Percentiles rank a stretch among this genome's conserved stretches.
These are phyloP conservation scores for Hypoxylon lenormandii DNA, from an alignment of 495 filamentous ascomycete species.

Conservation along the genomic window DNA sequence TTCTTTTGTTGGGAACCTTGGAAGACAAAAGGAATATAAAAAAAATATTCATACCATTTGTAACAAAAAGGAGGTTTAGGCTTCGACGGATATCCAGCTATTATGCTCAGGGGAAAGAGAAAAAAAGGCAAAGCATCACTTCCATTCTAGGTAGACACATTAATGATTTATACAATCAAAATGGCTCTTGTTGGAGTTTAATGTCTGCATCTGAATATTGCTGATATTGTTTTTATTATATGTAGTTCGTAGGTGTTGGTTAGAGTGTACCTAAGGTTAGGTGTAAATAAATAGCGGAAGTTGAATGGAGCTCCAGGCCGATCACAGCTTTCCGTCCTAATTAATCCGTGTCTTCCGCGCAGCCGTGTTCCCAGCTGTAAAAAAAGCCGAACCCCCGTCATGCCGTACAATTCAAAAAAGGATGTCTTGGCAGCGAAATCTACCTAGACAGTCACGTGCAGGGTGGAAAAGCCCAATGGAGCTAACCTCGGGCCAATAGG, in stretches of 20 bases:
- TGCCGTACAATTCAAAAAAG: conserved; percentile 11
- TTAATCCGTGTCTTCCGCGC: conserved; percentile 4
- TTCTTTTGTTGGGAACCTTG: too few relatives aligned
- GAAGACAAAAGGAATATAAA: not conserved
- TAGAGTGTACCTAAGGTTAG: too few relatives aligned
- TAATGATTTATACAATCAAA: too few relatives aligned
- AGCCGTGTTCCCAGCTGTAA: not conserved
- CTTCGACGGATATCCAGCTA: conserved; percentile 27
- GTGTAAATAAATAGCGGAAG: too few relatives aligned
- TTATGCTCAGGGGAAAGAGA: conserved; percentile 6
- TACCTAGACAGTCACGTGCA: conserved; percentile 40
- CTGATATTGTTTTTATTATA: too few relatives aligned
- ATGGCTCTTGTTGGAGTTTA: too few relatives aligned
- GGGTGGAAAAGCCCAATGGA: conserved; percentile 8
- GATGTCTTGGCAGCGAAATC: conserved; percentile 11
- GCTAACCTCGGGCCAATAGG: conserved; percentile 47
- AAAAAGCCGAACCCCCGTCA: not conserved
- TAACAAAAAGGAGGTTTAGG: conserved; percentile 23
- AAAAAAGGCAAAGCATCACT: not conserved
- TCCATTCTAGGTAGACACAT: too few relatives aligned
- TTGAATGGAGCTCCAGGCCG: not conserved
- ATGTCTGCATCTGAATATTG: too few relatives aligned
- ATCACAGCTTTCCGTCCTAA: not conserved
- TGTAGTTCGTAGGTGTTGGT: too few relatives aligned
- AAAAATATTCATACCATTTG: conserved; percentile 17